Evolutionary conservation across 192 early-diverging fungal species (phyloP).

Genomic region (Entomortierella chlamydospora): DNA sequence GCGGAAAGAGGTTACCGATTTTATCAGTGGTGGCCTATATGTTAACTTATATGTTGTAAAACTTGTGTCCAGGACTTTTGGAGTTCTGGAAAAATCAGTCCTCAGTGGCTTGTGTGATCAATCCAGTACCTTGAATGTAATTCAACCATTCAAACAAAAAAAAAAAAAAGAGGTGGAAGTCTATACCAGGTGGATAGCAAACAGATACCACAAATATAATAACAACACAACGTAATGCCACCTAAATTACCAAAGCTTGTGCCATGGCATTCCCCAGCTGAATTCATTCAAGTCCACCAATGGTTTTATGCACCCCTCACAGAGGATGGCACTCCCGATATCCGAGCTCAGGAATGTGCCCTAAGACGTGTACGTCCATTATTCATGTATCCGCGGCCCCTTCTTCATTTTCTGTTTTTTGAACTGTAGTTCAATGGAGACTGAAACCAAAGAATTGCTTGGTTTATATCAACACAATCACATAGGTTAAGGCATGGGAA

Average conservation of each 20-base stretch:
- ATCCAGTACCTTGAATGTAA: background rate
- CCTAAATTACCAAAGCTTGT: constrained; percentile 51
- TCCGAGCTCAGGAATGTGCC: constrained; percentile 43
- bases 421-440: too few species aligned
- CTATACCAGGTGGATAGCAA: background rate
- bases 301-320: constrained; percentile 33
- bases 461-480: background rate
- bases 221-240: background rate
- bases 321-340: constrained; percentile 43
- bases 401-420: too few species aligned
- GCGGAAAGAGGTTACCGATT: too few species aligned
- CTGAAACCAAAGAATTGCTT: too few species aligned
- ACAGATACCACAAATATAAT: background rate
- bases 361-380: constrained; percentile 30
- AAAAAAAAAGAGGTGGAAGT: background rate
- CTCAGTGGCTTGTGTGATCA: background rate
- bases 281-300: constrained; percentile 48
- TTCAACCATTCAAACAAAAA: background rate
- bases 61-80: too few species aligned
- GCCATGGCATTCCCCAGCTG: constrained; percentile 52
- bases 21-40: too few species aligned
- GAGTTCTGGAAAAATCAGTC: background rate
- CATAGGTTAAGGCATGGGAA: constrained; percentile 77
- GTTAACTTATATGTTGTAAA: too few species aligned
- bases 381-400: background rate